These are phyloP conservation scores for Boletus rex-veris DNA, from an alignment of 768 basidiomycete genomes.

Conservation along the genomic window DNA sequence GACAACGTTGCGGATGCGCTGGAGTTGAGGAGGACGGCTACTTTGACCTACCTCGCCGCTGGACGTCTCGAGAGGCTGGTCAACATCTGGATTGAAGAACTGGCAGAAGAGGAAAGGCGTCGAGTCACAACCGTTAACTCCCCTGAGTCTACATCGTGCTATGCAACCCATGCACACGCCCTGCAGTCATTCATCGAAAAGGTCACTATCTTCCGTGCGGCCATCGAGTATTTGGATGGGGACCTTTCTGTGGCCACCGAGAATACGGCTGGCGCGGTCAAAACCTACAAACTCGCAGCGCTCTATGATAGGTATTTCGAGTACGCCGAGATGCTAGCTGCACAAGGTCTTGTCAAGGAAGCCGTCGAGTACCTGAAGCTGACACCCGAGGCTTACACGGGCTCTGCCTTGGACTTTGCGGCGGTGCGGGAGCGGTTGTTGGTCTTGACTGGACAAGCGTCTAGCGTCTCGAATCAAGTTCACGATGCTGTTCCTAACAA, in stretches of 20 bases:
- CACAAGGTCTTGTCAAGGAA: constrained; percentile 84
- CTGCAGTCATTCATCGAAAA: constrained; percentile 96
- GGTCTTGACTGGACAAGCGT: constrained; percentile 33
- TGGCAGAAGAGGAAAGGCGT: constrained; percentile 75
- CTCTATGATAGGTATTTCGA: constrained; percentile 95
- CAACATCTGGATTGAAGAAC: constrained; percentile 88
- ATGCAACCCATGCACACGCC: constrained; percentile 79
- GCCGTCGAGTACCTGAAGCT: constrained; percentile 76
- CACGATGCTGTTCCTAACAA: constrained; percentile 29
- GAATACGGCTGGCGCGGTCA: constrained; percentile 39
- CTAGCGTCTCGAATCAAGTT: constrained; percentile 27
- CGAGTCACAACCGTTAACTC: constrained; percentile 41
- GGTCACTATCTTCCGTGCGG: constrained; percentile 89
- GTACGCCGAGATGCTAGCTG: constrained; percentile 88
- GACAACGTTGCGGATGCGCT: constrained; percentile 33
- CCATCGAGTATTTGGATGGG: constrained; percentile 72
- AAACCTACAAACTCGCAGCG: constrained; percentile 76
- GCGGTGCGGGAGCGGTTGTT: constrained; percentile 47
- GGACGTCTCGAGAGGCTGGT: constrained; percentile 83
- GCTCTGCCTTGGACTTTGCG: constrained; percentile 44
- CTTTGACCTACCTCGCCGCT: constrained; percentile 90
- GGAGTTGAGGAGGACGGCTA: constrained; percentile 80
- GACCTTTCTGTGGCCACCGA: constrained; percentile 51
- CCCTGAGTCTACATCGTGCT: constrained; percentile 49
- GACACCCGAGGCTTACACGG: constrained; percentile 76